These are phyloP conservation scores for Nemania sp. DNA, from an alignment of 2,329 filamentous ascomycete species.

Conservation along the genomic window DNA sequence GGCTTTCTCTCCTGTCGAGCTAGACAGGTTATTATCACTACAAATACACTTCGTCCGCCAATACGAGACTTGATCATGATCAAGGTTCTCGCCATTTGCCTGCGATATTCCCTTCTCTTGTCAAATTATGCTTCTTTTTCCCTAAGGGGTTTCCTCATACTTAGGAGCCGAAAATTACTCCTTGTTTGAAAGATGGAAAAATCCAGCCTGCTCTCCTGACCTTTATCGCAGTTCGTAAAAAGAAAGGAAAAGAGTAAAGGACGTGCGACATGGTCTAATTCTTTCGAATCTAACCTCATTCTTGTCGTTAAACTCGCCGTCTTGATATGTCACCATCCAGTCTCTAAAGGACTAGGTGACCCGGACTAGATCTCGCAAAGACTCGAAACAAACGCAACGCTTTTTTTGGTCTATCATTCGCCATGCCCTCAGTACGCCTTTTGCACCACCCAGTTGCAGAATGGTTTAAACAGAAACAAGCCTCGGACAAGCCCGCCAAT, in stretches of 20 bases:
- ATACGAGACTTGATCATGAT: constrained; percentile 11
- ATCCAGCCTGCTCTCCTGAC: constrained; percentile 8
- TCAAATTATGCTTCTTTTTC: constrained; percentile 1
- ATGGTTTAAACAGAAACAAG: constrained; percentile 33
- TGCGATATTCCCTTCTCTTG: constrained; percentile 11
- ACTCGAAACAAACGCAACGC: constrained; percentile 34
- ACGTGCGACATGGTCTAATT: constrained; percentile 28
- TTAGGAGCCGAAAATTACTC: background rate
- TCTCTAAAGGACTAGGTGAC: constrained; percentile 12
- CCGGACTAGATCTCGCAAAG: constrained; percentile 20
- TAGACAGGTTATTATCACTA: constrained; percentile 28
- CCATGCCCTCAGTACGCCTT: constrained; percentile 36
- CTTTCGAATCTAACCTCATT: constrained; percentile 34
- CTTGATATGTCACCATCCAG: constrained; percentile 12
- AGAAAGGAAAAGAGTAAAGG: constrained; percentile 6
- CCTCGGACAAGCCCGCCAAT: constrained; percentile 22
- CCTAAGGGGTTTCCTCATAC: constrained; percentile 9
- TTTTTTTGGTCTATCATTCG: constrained; percentile 35
- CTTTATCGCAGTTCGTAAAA: constrained; percentile 13
- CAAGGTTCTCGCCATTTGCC: constrained; percentile 7
- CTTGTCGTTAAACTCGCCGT: constrained; percentile 23
- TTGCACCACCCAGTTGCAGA: constrained; percentile 21
- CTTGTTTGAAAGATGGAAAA: constrained; percentile 4
- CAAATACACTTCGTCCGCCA: constrained; percentile 34
- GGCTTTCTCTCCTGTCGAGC: constrained; percentile 4